phyloP scores from a whole-genome alignment of 2,329 filamentous ascomycete genomes.

The Penicillium sp. region DNA sequence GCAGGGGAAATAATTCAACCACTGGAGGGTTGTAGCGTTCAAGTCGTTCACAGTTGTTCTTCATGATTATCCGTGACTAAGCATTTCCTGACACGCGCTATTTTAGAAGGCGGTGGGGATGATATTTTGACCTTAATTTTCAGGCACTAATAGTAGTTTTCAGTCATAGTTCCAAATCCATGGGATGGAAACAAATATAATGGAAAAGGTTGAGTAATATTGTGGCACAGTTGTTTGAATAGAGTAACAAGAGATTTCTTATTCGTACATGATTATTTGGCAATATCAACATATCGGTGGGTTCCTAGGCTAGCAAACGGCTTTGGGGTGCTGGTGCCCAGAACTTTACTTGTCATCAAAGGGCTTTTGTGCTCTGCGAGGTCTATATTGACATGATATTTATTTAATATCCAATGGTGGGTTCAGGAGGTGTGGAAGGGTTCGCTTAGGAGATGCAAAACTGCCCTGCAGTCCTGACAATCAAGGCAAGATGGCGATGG shows the following conservation, averaged over 20 bases:
- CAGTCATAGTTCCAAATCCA: no score
- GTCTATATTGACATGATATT: neutral
- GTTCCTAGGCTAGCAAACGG: neutral
- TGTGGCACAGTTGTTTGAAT: no score
- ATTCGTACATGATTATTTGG: no score
- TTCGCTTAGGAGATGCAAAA: neutral
- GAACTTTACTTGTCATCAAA: neutral
- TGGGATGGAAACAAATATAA: no score
- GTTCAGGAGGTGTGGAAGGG: neutral
- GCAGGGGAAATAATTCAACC: neutral
- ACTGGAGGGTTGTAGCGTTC: neutral
- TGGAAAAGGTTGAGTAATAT: no score
- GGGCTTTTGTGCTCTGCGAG: neutral
- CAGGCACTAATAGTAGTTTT: no score
- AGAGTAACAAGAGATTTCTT: no score
- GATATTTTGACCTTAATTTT: neutral
- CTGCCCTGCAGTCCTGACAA: neutral
- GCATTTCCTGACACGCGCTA: neutral
- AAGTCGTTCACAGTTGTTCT: neutral
- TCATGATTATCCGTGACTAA: neutral
- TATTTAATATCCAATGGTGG: neutral
- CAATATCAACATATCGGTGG: no score
- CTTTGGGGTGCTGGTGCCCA: neutral
- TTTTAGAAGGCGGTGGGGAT: neutral
- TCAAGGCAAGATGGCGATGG: constrained; percentile 1